Evolutionary conservation across 306 rosid genomes (phyloP).

Genomic region (Cucurbita argyrosperma): DNA sequence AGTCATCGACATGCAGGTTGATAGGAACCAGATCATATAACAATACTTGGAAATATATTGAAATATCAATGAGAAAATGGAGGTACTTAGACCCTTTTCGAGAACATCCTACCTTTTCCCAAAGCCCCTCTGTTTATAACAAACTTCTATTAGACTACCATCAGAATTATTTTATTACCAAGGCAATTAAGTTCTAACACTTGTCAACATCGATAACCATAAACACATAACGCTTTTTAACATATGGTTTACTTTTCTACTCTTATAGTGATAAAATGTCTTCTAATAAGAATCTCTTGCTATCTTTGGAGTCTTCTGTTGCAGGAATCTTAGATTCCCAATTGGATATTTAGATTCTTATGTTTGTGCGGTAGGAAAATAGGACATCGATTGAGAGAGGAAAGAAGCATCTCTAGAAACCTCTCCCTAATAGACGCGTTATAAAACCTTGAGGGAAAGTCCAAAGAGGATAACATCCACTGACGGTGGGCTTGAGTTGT

Average conservation of each 20-base stretch:
- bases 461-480: no score
- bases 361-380: background rate
- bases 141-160: background rate
- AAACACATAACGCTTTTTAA: background rate
- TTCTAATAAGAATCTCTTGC: background rate
- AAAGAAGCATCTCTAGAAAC: no score
- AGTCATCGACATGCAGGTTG: background rate
- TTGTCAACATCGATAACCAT: background rate
- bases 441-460: no score
- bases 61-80: background rate
- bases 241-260: background rate
- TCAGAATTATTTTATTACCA: background rate
- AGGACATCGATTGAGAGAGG: no score
- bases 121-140: background rate
- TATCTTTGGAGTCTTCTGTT: background rate
- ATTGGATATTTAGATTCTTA: background rate
- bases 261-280: no score
- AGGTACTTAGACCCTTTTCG: background rate
- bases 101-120: background rate
- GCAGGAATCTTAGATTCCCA: background rate
- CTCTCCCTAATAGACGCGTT: no score
- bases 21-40: background rate
- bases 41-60: background rate
- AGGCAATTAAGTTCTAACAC: background rate
- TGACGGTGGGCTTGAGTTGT: no score